phyloP scores from a whole-genome alignment of 2,329 filamentous ascomycete genomes.

The Tolypocladium pustulatum region DNA sequence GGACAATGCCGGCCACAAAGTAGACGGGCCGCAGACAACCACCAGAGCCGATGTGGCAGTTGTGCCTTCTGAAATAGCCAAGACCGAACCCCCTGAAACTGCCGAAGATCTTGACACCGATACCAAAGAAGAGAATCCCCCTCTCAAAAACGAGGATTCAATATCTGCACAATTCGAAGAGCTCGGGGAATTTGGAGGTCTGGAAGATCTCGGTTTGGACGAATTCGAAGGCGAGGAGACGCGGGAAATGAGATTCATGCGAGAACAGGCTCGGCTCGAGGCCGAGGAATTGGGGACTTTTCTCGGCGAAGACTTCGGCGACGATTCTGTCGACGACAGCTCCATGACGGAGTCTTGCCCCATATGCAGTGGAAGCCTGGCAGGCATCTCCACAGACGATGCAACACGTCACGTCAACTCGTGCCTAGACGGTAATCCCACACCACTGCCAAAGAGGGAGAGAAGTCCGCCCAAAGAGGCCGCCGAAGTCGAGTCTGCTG shows the following conservation, averaged over 20 bases:
- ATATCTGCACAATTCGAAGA: conserved; percentile 22
- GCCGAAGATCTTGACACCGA: neutral
- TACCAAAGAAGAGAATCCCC: neutral
- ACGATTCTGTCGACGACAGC: conserved; percentile 20
- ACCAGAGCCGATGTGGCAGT: neutral
- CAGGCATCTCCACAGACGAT: conserved; percentile 51
- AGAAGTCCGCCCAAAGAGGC: conserved; percentile 6
- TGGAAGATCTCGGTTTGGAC: conserved; percentile 48
- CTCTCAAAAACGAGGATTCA: conserved; percentile 13
- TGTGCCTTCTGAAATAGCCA: neutral
- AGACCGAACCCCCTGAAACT: neutral
- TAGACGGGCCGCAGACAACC: neutral
- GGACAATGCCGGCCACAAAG: neutral
- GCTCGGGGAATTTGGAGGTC: conserved; percentile 22
- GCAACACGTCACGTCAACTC: conserved; percentile 81
- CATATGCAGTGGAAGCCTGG: conserved; percentile 60
- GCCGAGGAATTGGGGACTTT: conserved; percentile 41
- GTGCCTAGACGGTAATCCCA: conserved; percentile 75
- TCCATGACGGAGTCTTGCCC: conserved; percentile 48
- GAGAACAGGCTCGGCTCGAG: conserved; percentile 60
- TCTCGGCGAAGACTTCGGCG: conserved; percentile 22
- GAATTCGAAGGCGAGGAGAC: conserved; percentile 52
- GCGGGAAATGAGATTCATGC: conserved; percentile 59
- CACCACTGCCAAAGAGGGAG: conserved; percentile 35
- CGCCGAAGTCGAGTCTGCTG: conserved; percentile 23